Percentiles rank a stretch among this genome's conserved stretches.
Evolutionary conservation across 345 rosid genomes (phyloP).

Genomic region (Arabidopsis suecica): DNA sequence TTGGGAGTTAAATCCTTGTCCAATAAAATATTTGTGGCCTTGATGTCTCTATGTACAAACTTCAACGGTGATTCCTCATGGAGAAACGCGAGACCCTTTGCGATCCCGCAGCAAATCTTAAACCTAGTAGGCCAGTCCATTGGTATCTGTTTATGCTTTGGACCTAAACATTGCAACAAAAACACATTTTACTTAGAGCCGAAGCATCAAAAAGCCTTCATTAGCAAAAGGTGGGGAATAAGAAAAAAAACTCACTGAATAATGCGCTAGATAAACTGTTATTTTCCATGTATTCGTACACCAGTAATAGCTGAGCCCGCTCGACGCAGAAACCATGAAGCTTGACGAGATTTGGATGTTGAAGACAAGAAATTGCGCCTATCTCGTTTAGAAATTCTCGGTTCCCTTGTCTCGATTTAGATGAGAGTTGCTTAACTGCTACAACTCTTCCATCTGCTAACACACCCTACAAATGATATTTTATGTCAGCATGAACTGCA

Average conservation of each 20-base stretch:
- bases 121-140: conserved; percentile 61
- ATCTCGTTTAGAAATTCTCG: conserved; percentile 75
- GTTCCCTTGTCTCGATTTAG: conserved; percentile 76
- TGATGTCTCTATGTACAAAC: conserved; percentile 72
- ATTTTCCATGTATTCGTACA: conserved; percentile 77
- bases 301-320: conserved; percentile 59
- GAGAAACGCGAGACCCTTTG: conserved; percentile 62
- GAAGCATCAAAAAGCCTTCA: conserved; percentile 24
- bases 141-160: conserved; percentile 44
- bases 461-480: conserved; percentile 49
- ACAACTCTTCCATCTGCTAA: conserved; percentile 61
- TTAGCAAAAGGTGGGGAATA: not conserved
- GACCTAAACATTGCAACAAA: conserved; percentile 41
- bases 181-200: conserved; percentile 8
- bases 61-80: conserved; percentile 67
- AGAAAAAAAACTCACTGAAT: conserved; percentile 59
- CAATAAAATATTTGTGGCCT: conserved; percentile 62
- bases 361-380: conserved; percentile 68
- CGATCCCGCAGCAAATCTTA: conserved; percentile 59
- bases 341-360: conserved; percentile 77
- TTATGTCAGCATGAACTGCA: conserved; percentile 16
- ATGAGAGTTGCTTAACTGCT: conserved; percentile 78
- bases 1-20: conserved; percentile 58
- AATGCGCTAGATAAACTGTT: conserved; percentile 63
- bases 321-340: conserved; percentile 73